Percentiles rank a stretch among this genome's conserved stretches.
Conservation (phyloP, 2,329 filamentous ascomycete species). For the Aspergillus sp. region DNA sequence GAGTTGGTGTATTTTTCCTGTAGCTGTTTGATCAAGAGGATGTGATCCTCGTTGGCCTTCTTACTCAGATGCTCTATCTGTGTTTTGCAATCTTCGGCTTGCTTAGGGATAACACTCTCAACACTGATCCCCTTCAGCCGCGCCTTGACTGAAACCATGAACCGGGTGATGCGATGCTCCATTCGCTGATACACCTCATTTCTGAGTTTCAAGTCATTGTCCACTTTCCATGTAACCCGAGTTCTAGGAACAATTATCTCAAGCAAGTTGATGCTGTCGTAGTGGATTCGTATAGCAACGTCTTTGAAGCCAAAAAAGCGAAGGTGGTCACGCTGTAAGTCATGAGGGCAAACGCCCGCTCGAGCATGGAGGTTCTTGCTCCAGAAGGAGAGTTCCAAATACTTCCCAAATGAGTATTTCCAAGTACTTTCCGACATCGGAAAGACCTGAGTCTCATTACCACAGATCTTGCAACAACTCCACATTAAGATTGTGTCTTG, state of each 20-base stretch:
- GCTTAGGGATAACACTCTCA: constrained; percentile 86
- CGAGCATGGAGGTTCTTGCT: constrained; percentile 75
- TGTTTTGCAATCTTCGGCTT: constrained; percentile 75
- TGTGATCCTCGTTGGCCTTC: constrained; percentile 81
- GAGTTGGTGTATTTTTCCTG: constrained; percentile 91
- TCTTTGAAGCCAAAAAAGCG: constrained; percentile 90
- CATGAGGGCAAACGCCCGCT: constrained; percentile 80
- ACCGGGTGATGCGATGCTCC: constrained; percentile 79
- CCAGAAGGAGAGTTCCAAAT: constrained; percentile 97
- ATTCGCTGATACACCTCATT: constrained; percentile 85
- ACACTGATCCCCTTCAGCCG: constrained; percentile 86
- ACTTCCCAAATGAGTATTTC: constrained; percentile 99
- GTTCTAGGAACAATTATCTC: constrained; percentile 92
- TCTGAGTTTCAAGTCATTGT: constrained; percentile 86
- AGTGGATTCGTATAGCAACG: constrained; percentile 83
- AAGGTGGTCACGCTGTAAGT: constrained; percentile 88
- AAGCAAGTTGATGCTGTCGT: constrained; percentile 86
- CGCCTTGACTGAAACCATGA: constrained; percentile 82
- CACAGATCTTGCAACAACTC: constrained; percentile 92
- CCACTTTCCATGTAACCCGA: constrained; percentile 95
- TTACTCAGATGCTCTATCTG: constrained; percentile 78
- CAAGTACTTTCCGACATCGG: constrained; percentile 93
- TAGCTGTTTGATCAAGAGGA: constrained; percentile 70
- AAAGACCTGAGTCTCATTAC: constrained; percentile 83
- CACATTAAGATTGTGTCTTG: constrained; percentile 89